phyloP scores from a whole-genome alignment of 73 alveolate genomes.

The Paramecium caudatum region DNA sequence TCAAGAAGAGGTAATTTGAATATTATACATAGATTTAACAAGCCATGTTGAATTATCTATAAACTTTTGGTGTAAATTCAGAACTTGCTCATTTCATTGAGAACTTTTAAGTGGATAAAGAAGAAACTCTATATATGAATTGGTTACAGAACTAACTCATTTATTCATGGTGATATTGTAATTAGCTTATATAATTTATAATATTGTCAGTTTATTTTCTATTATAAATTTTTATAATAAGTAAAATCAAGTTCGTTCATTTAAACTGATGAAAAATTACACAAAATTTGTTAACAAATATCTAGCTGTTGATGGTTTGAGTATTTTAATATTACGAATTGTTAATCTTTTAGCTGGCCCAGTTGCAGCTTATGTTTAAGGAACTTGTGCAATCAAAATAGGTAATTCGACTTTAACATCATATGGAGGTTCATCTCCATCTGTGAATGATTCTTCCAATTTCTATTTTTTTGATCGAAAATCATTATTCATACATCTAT shows the following conservation, averaged over 20 bases:
- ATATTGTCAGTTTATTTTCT: too few species aligned
- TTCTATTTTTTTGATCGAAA: slow-evolving; percentile 40
- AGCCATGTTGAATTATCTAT: slow-evolving; percentile 82
- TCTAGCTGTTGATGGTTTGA: neutral
- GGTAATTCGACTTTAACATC: slow-evolving; percentile 54
- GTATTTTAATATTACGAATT: slow-evolving; percentile 14
- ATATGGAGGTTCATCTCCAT: slow-evolving; percentile 64
- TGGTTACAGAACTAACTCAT: slow-evolving; percentile 81
- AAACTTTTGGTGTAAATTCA: slow-evolving; percentile 88
- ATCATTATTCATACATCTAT: slow-evolving; percentile 58
- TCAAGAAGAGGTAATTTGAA: slow-evolving; percentile 68
- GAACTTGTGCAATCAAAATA: slow-evolving; percentile 6
- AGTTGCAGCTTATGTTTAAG: neutral
- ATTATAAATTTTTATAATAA: too few species aligned
- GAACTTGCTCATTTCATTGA: slow-evolving; percentile 92
- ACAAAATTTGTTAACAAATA: slow-evolving; percentile 18
- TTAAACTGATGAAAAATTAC: slow-evolving; percentile 24
- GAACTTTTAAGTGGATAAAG: slow-evolving; percentile 86
- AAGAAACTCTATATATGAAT: slow-evolving; percentile 89
- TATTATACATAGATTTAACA: slow-evolving; percentile 73
- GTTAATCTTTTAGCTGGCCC: slow-evolving; percentile 43
- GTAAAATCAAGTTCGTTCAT: slow-evolving; percentile 31
- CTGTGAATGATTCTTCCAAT: slow-evolving; percentile 48
- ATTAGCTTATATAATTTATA: too few species aligned
- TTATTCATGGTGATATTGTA: slow-evolving; percentile 14